Evolutionary conservation across 768 basidiomycete genomes (phyloP), one percentile per base, ranked within the genome.

Genomic region (Daedaleopsis nitida): DNA sequence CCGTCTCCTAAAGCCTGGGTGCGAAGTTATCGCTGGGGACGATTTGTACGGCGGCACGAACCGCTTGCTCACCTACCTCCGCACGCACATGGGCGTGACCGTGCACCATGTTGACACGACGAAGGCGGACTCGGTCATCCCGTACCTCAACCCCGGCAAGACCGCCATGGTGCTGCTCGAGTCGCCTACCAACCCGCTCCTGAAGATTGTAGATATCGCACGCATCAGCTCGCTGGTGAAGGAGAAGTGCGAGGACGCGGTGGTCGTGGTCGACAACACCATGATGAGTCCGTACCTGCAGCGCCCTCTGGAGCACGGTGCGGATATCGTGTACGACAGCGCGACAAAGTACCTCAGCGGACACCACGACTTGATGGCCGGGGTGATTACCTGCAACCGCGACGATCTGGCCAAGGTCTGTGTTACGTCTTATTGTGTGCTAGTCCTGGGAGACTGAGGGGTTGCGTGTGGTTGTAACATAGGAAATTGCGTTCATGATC

Each of bases 221-320:
- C 80, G 79, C 27, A 96, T 99, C 68, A 86, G 89, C 66, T 81
- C 84, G 57, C 82, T 93, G 66, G 92, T 96, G 66, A 95, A 96
- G 70, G 86, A 89, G 68, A 83, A 83, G 52, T 89, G 89, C 17
- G 88, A 89, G 9, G 84, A 91, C 69, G 94, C 94, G 1, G 68
- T 94, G 66, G 78, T 96, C 55, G 91, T 96, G 39, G 94, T 94
- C 21, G 97, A 98, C 74, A 98, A 99, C 72, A 98, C 97, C 62
- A 98, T 98, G 97, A 98, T 98, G 96, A 97, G 95, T 71, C 96
- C 97, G 16, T 98, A 98, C 75, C 81, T 98, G 9, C 95, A 96
- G 72, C 80, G 96, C 59, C 97, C 97, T 12, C 83, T 98, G 39
- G 94, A 98, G 69, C 89, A 97, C 54, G 97, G 96, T 16, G 93